Base-by-base conservation (phyloP, 2,329 filamentous ascomycete genomes). In the Pseudogymnoascus sp. region DNA sequence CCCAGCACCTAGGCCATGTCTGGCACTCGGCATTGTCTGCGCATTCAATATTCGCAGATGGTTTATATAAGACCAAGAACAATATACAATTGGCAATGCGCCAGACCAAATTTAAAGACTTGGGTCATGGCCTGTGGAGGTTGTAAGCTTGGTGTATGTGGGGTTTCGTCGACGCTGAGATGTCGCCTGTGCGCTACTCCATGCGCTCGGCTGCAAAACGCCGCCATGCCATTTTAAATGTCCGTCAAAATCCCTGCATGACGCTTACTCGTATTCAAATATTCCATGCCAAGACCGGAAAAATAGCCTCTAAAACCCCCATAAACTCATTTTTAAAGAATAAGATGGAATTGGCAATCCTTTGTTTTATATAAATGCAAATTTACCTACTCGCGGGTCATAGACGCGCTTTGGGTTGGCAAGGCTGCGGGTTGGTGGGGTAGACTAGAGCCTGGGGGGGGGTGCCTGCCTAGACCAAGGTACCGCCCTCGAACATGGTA, bases 21-120 rank as follows among this genome's bases (percentile, higher is more conserved):
- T 76, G 71, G 75, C 75, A 66, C 78, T 80, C 65, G 81, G 78
- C 77, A 80, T 83, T 9, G 63, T 65, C 49, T 56, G 49, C 49
- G 49, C 49, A 56, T 56, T 56, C 49, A 56, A 56, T 56, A 28
- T 56, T 8, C 25, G 28, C 28, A 36, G 49, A 34, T 56, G 9
- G 2, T 34, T 34, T 34, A 56, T 56, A 21, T 28, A 21, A 12
- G 16, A 34, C 21, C 49, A 34, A 36, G 11, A 5, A 21, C 49
- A 34, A 21, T 34, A 11, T 11, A 36, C 12, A 56, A 21, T 36
- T 36, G 49, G 49, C 49, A 34, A 34, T 36, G 49, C 28, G 49
- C 49, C 49, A 56, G 28, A 56, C 49, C 49, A 34, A 36, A 56
- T 18, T 34, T 56, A 34, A 56, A 56, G 16, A 12, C 49, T 56